Percentiles rank a stretch among this genome's conserved stretches.
Conservation (phyloP, 2,329 filamentous ascomycete species). For the Calonectria multiphialidica region DNA sequence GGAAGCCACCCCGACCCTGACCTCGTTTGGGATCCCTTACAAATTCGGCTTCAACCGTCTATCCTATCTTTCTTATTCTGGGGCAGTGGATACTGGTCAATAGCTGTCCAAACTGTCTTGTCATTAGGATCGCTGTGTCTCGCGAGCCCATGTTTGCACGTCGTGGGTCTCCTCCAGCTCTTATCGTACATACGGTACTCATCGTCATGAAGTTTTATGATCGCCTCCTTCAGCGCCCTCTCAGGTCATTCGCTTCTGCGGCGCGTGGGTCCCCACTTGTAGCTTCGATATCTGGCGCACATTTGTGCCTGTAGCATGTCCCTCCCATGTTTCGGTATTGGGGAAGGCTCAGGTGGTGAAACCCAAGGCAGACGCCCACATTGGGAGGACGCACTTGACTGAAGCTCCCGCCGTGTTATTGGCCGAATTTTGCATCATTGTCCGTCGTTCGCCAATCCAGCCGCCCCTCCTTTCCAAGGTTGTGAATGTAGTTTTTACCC, state of each 20-base stretch:
- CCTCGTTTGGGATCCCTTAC: background rate
- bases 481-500: conserved; percentile 21
- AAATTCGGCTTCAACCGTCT: background rate
- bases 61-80: background rate
- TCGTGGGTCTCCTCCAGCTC: background rate
- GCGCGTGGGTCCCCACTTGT: background rate
- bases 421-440: conserved; percentile 16
- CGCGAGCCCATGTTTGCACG: conserved; percentile 27
- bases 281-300: background rate
- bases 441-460: conserved; percentile 22
- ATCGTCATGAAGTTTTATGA: conserved; percentile 8
- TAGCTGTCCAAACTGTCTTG: background rate
- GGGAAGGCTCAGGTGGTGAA: conserved; percentile 29
- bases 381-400: conserved; percentile 28
- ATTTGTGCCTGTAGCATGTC: conserved; percentile 23
- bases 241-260: background rate
- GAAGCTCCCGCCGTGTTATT: conserved; percentile 15
- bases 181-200: conserved; percentile 14
- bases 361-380: conserved; percentile 28
- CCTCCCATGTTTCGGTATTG: conserved; percentile 27
- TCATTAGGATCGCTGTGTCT: conserved; percentile 31
- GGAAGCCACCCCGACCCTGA: background rate
- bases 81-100: conserved; percentile 1
- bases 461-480: conserved; percentile 21
- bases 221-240: background rate